Percentiles rank a stretch among this genome's conserved stretches.
Evolutionary conservation across 1,284 basidiomycete species (phyloP).

Genomic region (Earliella scabrosa): DNA sequence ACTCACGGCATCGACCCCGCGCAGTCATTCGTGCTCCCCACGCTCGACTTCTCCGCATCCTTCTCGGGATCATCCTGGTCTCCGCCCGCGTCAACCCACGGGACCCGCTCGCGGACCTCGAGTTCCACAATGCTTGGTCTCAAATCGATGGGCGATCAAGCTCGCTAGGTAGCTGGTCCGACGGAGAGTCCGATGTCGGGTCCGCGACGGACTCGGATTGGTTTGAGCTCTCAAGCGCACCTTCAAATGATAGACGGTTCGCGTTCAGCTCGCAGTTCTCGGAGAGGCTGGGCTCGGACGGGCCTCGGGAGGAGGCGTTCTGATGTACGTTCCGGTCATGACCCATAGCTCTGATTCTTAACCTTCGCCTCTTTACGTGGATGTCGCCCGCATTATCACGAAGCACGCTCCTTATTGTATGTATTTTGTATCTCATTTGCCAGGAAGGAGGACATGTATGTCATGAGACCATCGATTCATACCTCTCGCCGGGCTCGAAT

Average conservation of each 20-base stretch:
- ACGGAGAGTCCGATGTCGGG: slow-evolving; percentile 10
- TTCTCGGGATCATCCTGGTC: slow-evolving; percentile 29
- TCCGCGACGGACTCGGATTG: slow-evolving; percentile 15
- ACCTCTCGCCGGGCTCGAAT: too few relatives aligned
- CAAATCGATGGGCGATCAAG: slow-evolving; percentile 17
- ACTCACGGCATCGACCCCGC: slow-evolving; percentile 47
- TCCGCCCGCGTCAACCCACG: slow-evolving; percentile 15
- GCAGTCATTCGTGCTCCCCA: slow-evolving; percentile 66
- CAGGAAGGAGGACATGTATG: too few relatives aligned
- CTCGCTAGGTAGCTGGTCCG: slow-evolving; percentile 11
- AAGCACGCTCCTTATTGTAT: too few relatives aligned
- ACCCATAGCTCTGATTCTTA: too few relatives aligned
- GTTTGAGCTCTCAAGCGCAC: slow-evolving; percentile 19
- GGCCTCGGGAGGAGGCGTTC: slow-evolving; percentile 31
- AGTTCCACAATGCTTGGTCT: slow-evolving; percentile 35
- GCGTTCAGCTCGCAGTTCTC: slow-evolving; percentile 43
- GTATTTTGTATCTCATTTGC: too few relatives aligned
- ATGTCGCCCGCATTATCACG: too few relatives aligned
- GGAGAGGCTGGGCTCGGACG: slow-evolving; percentile 27
- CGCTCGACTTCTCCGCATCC: slow-evolving; percentile 64
- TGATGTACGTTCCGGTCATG: too few relatives aligned
- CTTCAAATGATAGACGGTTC: slow-evolving; percentile 19
- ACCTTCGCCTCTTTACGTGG: too few relatives aligned
- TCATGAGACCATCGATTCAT: too few relatives aligned
- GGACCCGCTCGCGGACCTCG: slow-evolving; percentile 27